Evolutionary conservation across 305 asterid genomes (phyloP).

Genomic region (Ajuga reptans): DNA sequence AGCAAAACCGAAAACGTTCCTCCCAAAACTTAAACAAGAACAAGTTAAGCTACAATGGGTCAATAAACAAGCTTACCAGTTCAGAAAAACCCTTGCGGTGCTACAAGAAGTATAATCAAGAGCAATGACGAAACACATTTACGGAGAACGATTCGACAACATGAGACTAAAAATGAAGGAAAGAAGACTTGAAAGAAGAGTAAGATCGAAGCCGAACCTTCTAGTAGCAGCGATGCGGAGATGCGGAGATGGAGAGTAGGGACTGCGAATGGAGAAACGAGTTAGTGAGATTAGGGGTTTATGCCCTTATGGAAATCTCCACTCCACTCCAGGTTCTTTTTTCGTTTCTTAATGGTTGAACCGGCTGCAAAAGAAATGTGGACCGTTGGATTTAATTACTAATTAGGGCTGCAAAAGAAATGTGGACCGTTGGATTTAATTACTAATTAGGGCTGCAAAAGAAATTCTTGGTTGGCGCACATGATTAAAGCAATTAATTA

Average conservation of each 20-base stretch:
- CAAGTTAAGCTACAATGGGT: neutral
- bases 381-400: too few species aligned
- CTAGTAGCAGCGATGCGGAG: neutral
- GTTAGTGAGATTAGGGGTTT: neutral
- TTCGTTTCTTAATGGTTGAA: too few species aligned
- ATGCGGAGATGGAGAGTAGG: neutral
- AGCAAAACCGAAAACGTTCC: neutral
- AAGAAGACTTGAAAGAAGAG: neutral
- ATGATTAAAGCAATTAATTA: too few species aligned
- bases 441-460: too few species aligned
- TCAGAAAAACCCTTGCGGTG: slow-evolving; percentile 1
- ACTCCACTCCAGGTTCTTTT: neutral
- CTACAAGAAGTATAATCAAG: neutral
- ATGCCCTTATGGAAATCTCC: neutral
- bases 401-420: too few species aligned
- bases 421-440: too few species aligned
- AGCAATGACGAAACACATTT: neutral
- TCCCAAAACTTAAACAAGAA: neutral
- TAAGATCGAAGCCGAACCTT: neutral
- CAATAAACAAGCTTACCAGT: neutral
- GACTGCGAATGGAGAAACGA: neutral
- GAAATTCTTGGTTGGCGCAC: too few species aligned
- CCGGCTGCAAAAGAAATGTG: too few species aligned
- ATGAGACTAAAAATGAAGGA: neutral
- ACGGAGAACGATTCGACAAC: neutral